Conservation (phyloP, 139 green algal species). For the Limnomonas spitsbergensis region DNA sequence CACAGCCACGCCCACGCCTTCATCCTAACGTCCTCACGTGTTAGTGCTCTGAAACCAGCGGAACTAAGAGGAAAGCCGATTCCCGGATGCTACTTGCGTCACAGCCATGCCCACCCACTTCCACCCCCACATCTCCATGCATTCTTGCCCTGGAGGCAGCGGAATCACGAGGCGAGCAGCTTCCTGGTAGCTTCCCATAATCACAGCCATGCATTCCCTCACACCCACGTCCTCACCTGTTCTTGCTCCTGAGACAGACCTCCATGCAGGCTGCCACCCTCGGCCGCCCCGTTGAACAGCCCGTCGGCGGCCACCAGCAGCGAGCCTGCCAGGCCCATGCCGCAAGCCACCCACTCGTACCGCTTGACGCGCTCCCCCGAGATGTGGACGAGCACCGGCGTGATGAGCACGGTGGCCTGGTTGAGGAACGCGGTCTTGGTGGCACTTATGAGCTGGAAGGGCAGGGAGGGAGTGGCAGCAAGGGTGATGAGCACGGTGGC, state of each 20-base stretch:
- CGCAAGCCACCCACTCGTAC: slow-evolving; percentile 12
- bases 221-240: no score
- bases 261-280: neutral
- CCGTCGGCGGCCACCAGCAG: slow-evolving; percentile 19
- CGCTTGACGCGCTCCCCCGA: slow-evolving; percentile 12
- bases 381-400: slow-evolving; percentile 26
- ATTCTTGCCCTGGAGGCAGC: no score
- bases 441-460: slow-evolving; percentile 23
- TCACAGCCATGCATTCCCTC: no score
- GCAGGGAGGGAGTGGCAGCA: neutral
- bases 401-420: slow-evolving; percentile 33
- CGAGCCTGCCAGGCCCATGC: neutral
- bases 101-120: no score
- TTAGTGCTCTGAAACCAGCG: no score
- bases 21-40: no score
- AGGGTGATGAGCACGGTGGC: slow-evolving; percentile 28
- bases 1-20: no score
- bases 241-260: neutral
- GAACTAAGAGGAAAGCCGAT: no score
- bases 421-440: slow-evolving; percentile 32
- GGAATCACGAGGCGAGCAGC: no score
- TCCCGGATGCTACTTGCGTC: no score
- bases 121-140: no score
- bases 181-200: no score
- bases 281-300: neutral